Evolutionary conservation across 2,329 filamentous ascomycete species (phyloP).

Genomic region (Penicillium olsonii): DNA sequence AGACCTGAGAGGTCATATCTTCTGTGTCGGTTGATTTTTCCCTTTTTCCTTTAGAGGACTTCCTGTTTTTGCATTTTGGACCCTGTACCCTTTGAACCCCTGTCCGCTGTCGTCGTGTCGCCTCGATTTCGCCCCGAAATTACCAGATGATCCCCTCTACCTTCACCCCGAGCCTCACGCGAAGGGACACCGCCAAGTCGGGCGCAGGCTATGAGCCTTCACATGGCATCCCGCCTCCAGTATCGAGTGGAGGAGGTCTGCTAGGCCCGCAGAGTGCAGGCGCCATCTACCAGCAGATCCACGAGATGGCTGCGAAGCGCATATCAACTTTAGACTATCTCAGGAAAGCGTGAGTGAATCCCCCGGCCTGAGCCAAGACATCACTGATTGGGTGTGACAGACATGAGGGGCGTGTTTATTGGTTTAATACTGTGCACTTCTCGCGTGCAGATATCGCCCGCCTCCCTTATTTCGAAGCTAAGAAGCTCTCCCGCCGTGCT

Average conservation of each 20-base stretch:
- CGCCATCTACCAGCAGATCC: constrained; percentile 67
- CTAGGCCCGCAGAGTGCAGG: constrained; percentile 53
- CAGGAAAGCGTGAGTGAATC: constrained; percentile 75
- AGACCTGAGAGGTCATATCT: background rate
- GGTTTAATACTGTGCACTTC: constrained; percentile 97
- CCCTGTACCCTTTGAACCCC: background rate
- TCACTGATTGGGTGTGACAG: constrained; percentile 47
- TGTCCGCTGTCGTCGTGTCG: background rate
- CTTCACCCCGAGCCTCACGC: constrained; percentile 34
- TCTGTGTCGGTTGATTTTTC: too few relatives aligned
- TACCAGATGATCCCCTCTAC: constrained; percentile 36
- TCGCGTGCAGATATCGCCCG: constrained; percentile 76
- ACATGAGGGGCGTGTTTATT: constrained; percentile 91
- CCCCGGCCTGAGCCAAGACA: background rate
- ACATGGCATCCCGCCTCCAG: constrained; percentile 30
- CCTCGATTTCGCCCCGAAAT: constrained; percentile 1
- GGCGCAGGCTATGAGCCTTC: constrained; percentile 28
- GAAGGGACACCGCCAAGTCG: constrained; percentile 39
- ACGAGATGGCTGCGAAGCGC: constrained; percentile 84
- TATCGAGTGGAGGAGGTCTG: constrained; percentile 33
- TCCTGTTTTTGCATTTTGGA: too few relatives aligned
- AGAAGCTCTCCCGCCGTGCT: constrained; percentile 83
- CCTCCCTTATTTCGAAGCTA: constrained; percentile 81
- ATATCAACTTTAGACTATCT: constrained; percentile 94
- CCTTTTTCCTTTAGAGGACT: too few relatives aligned